A percentile compares a stretch with the other conserved stretches of the same genome.
phyloP scores from a whole-genome alignment of 495 filamentous ascomycete genomes.

The Xylaria telfairii region DNA sequence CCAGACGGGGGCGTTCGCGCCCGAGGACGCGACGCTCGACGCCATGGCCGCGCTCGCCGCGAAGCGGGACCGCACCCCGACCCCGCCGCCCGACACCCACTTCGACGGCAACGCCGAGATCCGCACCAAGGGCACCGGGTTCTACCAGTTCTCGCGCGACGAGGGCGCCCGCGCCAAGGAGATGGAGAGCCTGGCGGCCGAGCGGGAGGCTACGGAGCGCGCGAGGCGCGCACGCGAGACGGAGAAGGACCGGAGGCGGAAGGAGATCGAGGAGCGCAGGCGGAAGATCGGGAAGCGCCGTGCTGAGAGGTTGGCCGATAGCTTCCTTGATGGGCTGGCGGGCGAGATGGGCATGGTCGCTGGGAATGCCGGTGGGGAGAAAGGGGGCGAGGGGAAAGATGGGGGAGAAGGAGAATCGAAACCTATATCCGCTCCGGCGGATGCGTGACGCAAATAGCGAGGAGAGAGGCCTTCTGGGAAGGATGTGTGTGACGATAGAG shows the following conservation, averaged over 20 bases:
- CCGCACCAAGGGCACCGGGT: slow-evolving; percentile 85
- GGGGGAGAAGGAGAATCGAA: background rate
- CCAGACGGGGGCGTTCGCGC: slow-evolving; percentile 80
- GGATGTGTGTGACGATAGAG: background rate
- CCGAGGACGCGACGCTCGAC: slow-evolving; percentile 58
- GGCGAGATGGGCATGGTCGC: slow-evolving; percentile 38
- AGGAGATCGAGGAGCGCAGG: slow-evolving; percentile 59
- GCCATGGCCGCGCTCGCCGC: slow-evolving; percentile 75
- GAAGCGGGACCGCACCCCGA: slow-evolving; percentile 74
- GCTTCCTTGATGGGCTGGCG: slow-evolving; percentile 68
- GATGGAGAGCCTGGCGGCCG: slow-evolving; percentile 74
- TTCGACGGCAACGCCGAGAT: slow-evolving; percentile 86
- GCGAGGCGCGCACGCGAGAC: slow-evolving; percentile 61
- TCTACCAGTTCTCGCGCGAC: slow-evolving; percentile 83
- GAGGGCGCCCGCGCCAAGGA: slow-evolving; percentile 67
- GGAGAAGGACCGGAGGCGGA: slow-evolving; percentile 46
- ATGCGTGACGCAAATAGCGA: background rate
- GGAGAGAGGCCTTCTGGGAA: background rate
- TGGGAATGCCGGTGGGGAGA: background rate
- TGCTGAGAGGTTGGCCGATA: slow-evolving; percentile 72
- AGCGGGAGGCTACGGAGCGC: slow-evolving; percentile 72
- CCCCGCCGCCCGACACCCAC: slow-evolving; percentile 78
- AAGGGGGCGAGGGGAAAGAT: background rate
- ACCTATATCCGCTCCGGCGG: background rate
- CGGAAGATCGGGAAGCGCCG: slow-evolving; percentile 58